Evolutionary conservation across 163 green algal species (phyloP), one percentile per base, ranked within the genome.

Genomic region (Scenedesmus sp.): DNA sequence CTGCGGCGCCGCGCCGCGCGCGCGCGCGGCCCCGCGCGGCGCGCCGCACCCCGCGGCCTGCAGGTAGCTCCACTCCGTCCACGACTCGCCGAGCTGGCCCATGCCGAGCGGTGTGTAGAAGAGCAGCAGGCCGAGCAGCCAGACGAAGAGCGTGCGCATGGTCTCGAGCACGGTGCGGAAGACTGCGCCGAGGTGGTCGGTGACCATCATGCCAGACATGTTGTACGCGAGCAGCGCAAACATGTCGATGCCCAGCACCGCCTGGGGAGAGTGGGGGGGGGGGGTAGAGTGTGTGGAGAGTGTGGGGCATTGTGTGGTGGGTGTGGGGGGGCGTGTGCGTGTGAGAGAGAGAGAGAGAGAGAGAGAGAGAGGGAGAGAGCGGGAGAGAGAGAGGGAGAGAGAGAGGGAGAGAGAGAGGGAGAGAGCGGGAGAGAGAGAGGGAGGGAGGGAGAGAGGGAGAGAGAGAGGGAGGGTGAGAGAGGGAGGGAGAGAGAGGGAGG

Each of bases 131-230:
- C 88, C 80, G 77, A 95, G 83, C 66, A 92, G 78, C 91, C 91
- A 95, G 42, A 94, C 91, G 83, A 94, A 92, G 33, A 95, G 83
- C 28, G 91, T 95, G 34, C 91, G 78, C 83, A 93, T 92, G 7
- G 87, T 95, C 82, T 95, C 91, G 53, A 95, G 82, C n/a, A 95
- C 88, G 15, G 89, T 94, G 28, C 91, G 75, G 80, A 92, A 92
- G 44, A 95, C 89, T 0, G 91, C 91, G 7, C 91, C 91, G 36
- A 95, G 77, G 67, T 93, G 85, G 44, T 87, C 84, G 3, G 90
- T 94, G 1, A 94, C 90, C 77, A 86, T 70, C 88, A 93, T 93
- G 66, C 88, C 88, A 14, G 26, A 60, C 47, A 90, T 70, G 84
- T 92, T 92, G 85, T 92, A 92, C 53, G 85, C 58, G 28, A 94